These are phyloP conservation scores for Raffaelea ambrosiae DNA, from an alignment of 2,329 filamentous ascomycete species.

Conservation along the genomic window DNA sequence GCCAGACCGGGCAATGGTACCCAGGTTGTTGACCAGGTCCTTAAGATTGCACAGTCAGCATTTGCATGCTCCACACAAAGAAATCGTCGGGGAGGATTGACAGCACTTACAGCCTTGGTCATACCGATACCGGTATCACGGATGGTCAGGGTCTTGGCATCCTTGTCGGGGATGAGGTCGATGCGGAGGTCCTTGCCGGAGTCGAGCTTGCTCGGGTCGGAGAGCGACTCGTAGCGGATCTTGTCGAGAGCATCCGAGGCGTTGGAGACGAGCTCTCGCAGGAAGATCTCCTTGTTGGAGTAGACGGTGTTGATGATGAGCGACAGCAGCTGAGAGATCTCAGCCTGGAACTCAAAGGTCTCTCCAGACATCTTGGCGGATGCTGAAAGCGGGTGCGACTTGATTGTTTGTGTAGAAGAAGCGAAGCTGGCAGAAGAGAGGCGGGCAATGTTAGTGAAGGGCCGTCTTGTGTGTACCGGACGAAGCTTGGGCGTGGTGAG, in stretches of 20 bases:
- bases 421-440: no score
- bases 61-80: no score
- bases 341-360: constrained; percentile 99
- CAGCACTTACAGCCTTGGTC: constrained; percentile 95
- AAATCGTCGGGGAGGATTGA: neutral
- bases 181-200: constrained; percentile 96
- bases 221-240: constrained; percentile 97
- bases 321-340: constrained; percentile 99
- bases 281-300: constrained; percentile 99
- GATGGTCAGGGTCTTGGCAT: constrained; percentile 95
- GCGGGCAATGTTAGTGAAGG: no score
- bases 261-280: constrained; percentile 97
- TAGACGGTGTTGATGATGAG: constrained; percentile 99
- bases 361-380: constrained; percentile 68
- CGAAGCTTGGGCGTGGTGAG: neutral
- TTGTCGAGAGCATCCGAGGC: constrained; percentile 98
- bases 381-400: constrained; percentile 17
- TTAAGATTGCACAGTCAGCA: constrained; percentile 22
- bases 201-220: constrained; percentile 95
- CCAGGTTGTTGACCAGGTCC: constrained; percentile 99
- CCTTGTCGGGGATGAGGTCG: constrained; percentile 98
- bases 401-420: no score
- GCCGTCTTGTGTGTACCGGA: no score
- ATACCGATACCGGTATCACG: constrained; percentile 98
- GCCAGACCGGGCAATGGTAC: constrained; percentile 97